A percentile compares a stretch with the other conserved stretches of the same genome.
Conservation (phyloP, 2,329 filamentous ascomycete genomes). For the Aspergillus sp. region DNA sequence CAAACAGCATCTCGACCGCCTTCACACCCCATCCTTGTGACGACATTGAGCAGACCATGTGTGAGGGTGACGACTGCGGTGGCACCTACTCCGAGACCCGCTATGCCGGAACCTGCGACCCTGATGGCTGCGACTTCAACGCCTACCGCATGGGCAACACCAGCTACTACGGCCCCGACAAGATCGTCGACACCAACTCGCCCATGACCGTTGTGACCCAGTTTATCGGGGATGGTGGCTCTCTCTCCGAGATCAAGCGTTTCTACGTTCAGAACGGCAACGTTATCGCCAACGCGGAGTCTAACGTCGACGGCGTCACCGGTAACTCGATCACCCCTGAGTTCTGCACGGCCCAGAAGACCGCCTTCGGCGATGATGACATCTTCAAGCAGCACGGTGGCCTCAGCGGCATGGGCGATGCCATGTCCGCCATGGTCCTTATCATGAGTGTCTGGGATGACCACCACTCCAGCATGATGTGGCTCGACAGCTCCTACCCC, state of each 20-base stretch:
- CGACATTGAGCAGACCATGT: constrained; percentile 49
- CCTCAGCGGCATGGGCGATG: constrained; percentile 52
- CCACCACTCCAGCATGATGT: constrained; percentile 67
- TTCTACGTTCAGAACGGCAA: constrained; percentile 64
- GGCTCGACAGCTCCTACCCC: constrained; percentile 69
- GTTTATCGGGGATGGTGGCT: constrained; percentile 54
- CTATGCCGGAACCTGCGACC: constrained; percentile 63
- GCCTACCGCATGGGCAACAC: constrained; percentile 63
- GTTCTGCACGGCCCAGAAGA: constrained; percentile 59
- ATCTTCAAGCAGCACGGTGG: constrained; percentile 57
- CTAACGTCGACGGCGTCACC: constrained; percentile 46
- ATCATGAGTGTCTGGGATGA: constrained; percentile 64
- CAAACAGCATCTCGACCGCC: constrained; percentile 63
- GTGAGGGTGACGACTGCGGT: constrained; percentile 52
- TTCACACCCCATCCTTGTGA: constrained; percentile 65
- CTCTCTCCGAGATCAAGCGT: constrained; percentile 60
- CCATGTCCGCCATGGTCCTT: constrained; percentile 59
- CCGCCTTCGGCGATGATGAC: constrained; percentile 53
- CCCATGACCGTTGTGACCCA: constrained; percentile 68
- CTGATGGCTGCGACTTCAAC: constrained; percentile 72
- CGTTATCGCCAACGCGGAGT: constrained; percentile 56
- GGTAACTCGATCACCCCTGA: constrained; percentile 56
- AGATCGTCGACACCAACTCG: constrained; percentile 58
- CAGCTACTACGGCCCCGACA: constrained; percentile 60
- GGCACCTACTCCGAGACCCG: constrained; percentile 53